Evolutionary conservation across 768 basidiomycete genomes (phyloP), one percentile per base, ranked within the genome.

Genomic region (Leccinum broughii): DNA sequence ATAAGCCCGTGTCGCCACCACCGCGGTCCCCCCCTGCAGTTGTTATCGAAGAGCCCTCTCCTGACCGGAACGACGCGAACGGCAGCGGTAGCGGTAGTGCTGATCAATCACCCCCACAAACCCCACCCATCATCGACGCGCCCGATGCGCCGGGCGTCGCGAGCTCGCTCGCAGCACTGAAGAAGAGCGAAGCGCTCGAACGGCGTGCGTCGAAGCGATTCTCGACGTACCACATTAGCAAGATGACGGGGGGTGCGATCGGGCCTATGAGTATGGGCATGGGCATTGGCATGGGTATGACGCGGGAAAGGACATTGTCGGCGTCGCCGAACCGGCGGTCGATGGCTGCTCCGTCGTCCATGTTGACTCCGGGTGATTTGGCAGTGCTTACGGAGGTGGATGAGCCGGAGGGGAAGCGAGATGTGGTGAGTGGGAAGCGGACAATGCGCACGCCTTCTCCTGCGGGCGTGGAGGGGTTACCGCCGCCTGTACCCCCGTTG

Each of bases 201-300:
- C 85, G 96, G 22, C 83, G 96, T 51, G 96, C 96, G 17, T 95
- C 92, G 22, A 98, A 98, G 71, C 90, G 97, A 0, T 98, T 95
- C 76, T 97, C 95, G 48, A 88, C 88, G 2, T 98, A 96, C 72
- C 92, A 95, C 64, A 90, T 98, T 67, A 87, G 90, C 51, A 95
- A 95, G 77, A 95, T 98, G 89, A 88, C 93, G 3, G 86, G 88
- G 15, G 77, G 73, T 26, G 59, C 55, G 35, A 44, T 44, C 41
- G 41, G 41, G n/a, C 41, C 41, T 4, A 44, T 44, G n/a, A 44
- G 41, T 2, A 44, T 44, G 41, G 41, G 41, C 10, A 44, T 44
- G 17, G 39, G 39, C 10, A 44, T 44, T 7, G 39, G 39, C 11
- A 34, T 34, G 35, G 35, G 73, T 1, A 34, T 81, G 20, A 72